Percentiles rank a stretch among this genome's conserved stretches.
Conservation (phyloP, 352 stramenopile species). For the Phytophthora cactorum region DNA sequence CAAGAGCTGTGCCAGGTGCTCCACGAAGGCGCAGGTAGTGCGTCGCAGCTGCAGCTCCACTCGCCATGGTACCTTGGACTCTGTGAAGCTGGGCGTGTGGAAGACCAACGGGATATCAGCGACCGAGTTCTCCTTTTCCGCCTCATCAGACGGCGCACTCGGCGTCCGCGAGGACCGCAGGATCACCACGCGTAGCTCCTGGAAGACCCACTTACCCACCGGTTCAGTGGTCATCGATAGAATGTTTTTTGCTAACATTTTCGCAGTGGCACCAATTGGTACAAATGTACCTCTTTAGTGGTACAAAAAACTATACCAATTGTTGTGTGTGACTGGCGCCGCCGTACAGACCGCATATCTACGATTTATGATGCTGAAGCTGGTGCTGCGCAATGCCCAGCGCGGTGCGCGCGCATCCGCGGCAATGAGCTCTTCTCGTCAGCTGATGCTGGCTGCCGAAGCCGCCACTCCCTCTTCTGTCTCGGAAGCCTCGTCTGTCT, state of each 20-base stretch:
- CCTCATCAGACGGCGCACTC: conserved; percentile 1
- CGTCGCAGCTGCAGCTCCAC: conserved; percentile 67
- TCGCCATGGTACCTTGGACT: conserved; percentile 56
- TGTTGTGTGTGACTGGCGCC: background rate
- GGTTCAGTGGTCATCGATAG: conserved; percentile 30
- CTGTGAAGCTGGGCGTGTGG: conserved; percentile 52
- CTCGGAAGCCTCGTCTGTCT: conserved; percentile 20
- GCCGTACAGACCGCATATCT: conserved; percentile 17
- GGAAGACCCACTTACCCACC: conserved; percentile 51
- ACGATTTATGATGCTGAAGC: conserved; percentile 29
- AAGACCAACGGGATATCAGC: conserved; percentile 24
- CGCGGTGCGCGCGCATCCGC: conserved; percentile 9
- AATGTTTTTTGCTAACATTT: background rate
- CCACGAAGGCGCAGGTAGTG: conserved; percentile 71
- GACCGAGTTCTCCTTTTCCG: conserved; percentile 37
- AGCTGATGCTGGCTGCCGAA: conserved; percentile 17
- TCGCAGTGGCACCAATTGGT: background rate
- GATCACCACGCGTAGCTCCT: conserved; percentile 50
- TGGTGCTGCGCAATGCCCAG: conserved; percentile 36
- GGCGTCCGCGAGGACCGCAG: conserved; percentile 7
- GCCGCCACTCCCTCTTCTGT: conserved; percentile 7
- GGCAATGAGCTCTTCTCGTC: conserved; percentile 6
- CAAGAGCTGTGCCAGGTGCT: conserved; percentile 66
- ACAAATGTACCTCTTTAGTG: background rate
- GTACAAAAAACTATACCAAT: background rate